These are phyloP conservation scores for Leccinum broughii DNA, from an alignment of 768 basidiomycete genomes.

Conservation along the genomic window DNA sequence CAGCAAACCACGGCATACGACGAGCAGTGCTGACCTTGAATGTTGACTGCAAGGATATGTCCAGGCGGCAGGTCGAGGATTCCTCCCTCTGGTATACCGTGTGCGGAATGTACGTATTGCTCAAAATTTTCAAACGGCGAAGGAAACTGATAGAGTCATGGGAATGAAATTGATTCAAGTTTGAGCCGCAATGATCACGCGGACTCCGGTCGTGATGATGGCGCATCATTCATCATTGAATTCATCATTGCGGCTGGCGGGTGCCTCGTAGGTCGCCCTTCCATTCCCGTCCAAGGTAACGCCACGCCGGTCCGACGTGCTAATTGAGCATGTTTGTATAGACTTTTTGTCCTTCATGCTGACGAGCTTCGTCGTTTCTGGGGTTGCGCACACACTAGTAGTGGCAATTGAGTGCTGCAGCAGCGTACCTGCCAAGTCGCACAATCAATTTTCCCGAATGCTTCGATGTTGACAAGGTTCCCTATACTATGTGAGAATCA, in stretches of 20 bases:
- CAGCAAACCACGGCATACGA: neutral
- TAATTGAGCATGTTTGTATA: slow-evolving; percentile 7
- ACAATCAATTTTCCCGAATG: neutral
- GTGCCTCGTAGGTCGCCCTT: neutral
- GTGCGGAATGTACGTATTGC: slow-evolving; percentile 28
- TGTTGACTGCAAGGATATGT: slow-evolving; percentile 18
- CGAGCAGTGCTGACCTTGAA: neutral
- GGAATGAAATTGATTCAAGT: slow-evolving; percentile 18
- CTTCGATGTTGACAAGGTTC: neutral
- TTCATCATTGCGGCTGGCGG: neutral
- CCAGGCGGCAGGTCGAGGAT: slow-evolving; percentile 27
- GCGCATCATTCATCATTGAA: neutral
- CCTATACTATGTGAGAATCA: neutral
- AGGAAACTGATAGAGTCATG: slow-evolving; percentile 17
- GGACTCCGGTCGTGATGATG: slow-evolving; percentile 15
- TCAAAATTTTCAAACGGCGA: slow-evolving; percentile 28
- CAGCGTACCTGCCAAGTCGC: neutral
- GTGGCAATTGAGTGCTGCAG: neutral
- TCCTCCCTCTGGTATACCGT: slow-evolving; percentile 31
- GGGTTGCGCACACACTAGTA: neutral
- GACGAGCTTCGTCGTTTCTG: neutral
- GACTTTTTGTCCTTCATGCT: neutral
- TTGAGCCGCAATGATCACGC: slow-evolving; percentile 15
- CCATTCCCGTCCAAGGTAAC: slow-evolving; percentile 16
- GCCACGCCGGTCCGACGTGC: slow-evolving; percentile 7